Percentiles rank a stretch among this genome's conserved stretches.
phyloP scores from a whole-genome alignment of 179 eudicot species.

The Silene vulgaris region DNA sequence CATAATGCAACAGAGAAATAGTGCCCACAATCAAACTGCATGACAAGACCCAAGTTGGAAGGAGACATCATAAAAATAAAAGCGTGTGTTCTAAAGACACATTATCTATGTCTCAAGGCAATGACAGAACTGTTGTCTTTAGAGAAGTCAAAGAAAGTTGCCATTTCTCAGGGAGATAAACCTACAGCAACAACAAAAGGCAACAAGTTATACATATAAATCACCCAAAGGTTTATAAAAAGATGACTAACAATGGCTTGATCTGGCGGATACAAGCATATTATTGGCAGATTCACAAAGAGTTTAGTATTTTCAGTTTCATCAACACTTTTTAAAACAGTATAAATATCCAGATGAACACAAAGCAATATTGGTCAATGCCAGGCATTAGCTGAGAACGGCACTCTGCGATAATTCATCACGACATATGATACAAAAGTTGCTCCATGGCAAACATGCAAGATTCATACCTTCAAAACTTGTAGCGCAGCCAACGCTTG shows the following conservation, averaged over 20 bases:
- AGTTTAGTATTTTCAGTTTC: neutral
- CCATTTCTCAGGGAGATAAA: neutral
- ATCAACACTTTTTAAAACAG: neutral
- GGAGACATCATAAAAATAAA: neutral
- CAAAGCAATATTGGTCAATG: neutral
- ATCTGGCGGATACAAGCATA: neutral
- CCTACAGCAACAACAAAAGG: neutral
- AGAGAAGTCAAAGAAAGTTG: neutral
- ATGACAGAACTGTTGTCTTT: neutral
- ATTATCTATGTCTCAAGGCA: neutral
- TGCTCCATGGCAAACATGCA: neutral
- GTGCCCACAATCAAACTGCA: neutral
- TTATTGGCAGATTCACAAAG: neutral
- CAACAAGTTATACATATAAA: neutral
- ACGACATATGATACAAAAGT: neutral
- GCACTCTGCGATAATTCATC: neutral
- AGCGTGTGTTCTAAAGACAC: neutral
- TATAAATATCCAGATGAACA: neutral
- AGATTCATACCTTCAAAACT: slow-evolving; percentile 67
- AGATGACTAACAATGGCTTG: neutral
- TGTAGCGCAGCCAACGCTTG: slow-evolving; percentile 90
- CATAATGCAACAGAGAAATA: neutral
- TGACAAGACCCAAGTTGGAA: neutral
- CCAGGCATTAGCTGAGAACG: neutral
- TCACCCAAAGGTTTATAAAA: neutral